Evolutionary conservation across 768 basidiomycete species (phyloP).

Genomic region (Tremella yokohamensis): DNA sequence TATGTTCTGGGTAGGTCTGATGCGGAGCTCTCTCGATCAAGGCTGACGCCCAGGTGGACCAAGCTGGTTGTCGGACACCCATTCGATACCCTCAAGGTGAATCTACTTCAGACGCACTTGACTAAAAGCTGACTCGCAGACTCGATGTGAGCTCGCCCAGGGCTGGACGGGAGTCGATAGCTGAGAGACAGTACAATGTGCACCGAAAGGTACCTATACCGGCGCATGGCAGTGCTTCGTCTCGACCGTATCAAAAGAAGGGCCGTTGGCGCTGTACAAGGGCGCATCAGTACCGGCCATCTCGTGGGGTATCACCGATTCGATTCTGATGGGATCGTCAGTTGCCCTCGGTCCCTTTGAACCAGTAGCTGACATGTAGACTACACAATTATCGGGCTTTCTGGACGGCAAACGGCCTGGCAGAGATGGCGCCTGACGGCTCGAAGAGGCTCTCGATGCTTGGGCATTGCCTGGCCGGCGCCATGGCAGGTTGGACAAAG

Average conservation of each 20-base stretch:
- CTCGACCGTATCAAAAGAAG: constrained; percentile 39
- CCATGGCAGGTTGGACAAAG: constrained; percentile 51
- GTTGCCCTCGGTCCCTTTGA: background rate
- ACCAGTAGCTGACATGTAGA: constrained; percentile 22
- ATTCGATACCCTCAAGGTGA: constrained; percentile 45
- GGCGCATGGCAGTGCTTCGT: constrained; percentile 40
- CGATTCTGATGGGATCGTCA: constrained; percentile 50
- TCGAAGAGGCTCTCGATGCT: constrained; percentile 33
- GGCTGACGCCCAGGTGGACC: constrained; percentile 28
- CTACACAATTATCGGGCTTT: constrained; percentile 48
- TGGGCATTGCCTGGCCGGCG: constrained; percentile 47
- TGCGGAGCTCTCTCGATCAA: too few relatives aligned
- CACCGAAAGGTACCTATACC: constrained; percentile 32
- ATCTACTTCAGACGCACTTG: constrained; percentile 1
- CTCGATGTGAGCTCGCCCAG: constrained; percentile 28
- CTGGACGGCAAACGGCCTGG: constrained; percentile 39
- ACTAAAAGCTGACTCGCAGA: constrained; percentile 14
- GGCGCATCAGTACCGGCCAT: constrained; percentile 47
- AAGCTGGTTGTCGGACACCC: constrained; percentile 44
- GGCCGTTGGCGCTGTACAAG: constrained; percentile 43
- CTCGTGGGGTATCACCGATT: constrained; percentile 51
- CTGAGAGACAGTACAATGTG: constrained; percentile 35
- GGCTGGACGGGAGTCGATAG: background rate
- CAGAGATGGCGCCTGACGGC: constrained; percentile 28
- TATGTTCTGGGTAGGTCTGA: constrained; percentile 39